Evolutionary conservation across 768 basidiomycete species (phyloP).

Genomic region (Naganishia vishniacii): DNA sequence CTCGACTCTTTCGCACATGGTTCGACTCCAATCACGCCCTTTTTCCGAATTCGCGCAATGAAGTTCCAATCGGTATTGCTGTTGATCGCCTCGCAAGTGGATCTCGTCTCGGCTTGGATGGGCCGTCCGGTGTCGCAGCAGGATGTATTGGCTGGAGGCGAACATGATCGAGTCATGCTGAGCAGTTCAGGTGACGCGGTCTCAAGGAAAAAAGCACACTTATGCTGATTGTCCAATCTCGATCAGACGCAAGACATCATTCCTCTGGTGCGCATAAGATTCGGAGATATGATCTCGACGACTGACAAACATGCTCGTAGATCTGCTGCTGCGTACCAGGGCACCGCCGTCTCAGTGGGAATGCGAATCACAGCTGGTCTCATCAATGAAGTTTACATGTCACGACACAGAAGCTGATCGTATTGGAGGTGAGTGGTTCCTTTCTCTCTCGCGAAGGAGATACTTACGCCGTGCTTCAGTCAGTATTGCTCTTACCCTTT

Average conservation of each 20-base stretch:
- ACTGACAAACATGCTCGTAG: too few relatives aligned
- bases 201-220: too few relatives aligned
- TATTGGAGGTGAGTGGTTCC: slow-evolving; percentile 7
- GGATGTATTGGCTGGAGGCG: background rate
- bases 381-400: background rate
- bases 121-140: background rate
- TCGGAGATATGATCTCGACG: too few relatives aligned
- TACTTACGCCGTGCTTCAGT: slow-evolving; percentile 29
- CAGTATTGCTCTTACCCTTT: slow-evolving; percentile 42
- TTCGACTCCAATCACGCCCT: background rate
- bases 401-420: slow-evolving; percentile 13
- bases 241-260: too few relatives aligned
- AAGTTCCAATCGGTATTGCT: background rate
- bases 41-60: background rate
- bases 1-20: background rate
- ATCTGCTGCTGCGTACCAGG: too few relatives aligned
- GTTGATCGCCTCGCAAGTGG: background rate
- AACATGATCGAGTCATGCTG: background rate
- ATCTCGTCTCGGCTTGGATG: background rate
- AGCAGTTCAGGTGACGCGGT: too few relatives aligned
- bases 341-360: background rate
- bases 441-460: background rate
- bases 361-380: background rate
- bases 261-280: too few relatives aligned
- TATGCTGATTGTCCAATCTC: too few relatives aligned